Evolutionary conservation across 495 filamentous ascomycete species (phyloP).

Genomic region (Articulospora tetracladia): DNA sequence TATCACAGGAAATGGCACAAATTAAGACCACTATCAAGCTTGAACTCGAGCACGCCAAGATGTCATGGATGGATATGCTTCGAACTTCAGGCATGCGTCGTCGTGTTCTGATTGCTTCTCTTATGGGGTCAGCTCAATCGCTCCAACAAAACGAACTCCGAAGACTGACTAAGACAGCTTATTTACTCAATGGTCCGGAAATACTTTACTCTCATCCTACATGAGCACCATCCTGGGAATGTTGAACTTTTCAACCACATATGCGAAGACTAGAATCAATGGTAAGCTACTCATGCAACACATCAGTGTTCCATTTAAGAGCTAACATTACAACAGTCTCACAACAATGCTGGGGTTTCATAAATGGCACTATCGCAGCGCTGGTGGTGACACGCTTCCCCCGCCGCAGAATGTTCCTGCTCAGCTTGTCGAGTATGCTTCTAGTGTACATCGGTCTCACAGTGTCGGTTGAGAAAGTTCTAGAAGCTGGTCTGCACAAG

Average conservation of each 20-base stretch:
- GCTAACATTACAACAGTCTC: constrained; percentile 18
- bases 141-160: no score
- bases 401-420: constrained; percentile 51
- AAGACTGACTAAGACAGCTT: constrained; percentile 30
- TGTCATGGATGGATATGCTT: constrained; percentile 42
- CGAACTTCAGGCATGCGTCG: constrained; percentile 44
- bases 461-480: constrained; percentile 37
- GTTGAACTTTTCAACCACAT: neutral
- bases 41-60: constrained; percentile 37
- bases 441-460: constrained; percentile 48
- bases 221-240: constrained; percentile 13
- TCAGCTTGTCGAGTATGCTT: constrained; percentile 45
- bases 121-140: constrained; percentile 30
- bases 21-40: constrained; percentile 47
- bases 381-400: constrained; percentile 50
- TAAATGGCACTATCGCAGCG: constrained; percentile 50
- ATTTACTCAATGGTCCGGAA: constrained; percentile 50
- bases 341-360: constrained; percentile 51
- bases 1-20: constrained; percentile 49
- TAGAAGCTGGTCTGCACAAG: constrained; percentile 41
- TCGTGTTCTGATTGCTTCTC: constrained; percentile 43
- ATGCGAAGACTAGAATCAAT: constrained; percentile 9
- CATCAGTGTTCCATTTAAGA: neutral
- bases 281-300: neutral
- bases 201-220: constrained; percentile 42